These are phyloP conservation scores for Periconia sp. DNA, from an alignment of 2,329 filamentous ascomycete genomes.

Conservation along the genomic window DNA sequence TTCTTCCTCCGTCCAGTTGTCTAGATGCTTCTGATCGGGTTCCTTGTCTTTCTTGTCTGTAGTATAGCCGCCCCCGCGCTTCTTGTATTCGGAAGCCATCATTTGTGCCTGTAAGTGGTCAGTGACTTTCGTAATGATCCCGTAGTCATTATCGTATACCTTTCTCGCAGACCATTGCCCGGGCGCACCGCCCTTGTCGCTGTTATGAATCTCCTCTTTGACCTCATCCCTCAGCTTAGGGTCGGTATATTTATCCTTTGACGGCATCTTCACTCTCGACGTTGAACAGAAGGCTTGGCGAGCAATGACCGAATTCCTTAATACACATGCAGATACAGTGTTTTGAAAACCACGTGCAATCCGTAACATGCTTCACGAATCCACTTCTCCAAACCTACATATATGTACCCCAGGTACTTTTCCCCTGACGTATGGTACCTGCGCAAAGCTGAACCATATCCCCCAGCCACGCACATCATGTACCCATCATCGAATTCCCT, in stretches of 20 bases:
- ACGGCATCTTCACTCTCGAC: conserved; percentile 43
- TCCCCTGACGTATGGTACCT: too few species aligned
- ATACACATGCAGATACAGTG: too few species aligned
- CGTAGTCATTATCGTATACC: conserved; percentile 29
- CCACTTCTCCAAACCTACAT: too few species aligned
- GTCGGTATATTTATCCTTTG: conserved; percentile 56
- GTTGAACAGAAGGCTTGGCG: neutral
- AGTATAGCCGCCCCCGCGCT: conserved; percentile 54
- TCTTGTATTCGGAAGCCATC: conserved; percentile 56
- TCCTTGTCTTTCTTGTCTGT: conserved; percentile 53
- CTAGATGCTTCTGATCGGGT: conserved; percentile 52
- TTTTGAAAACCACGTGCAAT: too few species aligned
- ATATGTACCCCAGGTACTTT: too few species aligned
- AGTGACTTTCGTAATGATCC: neutral
- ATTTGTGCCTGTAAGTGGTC: conserved; percentile 48
- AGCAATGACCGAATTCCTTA: too few species aligned
- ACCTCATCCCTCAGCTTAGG: conserved; percentile 54
- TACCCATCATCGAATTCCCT: too few species aligned
- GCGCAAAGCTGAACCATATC: too few species aligned
- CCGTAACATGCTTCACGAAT: too few species aligned
- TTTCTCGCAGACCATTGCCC: conserved; percentile 59
- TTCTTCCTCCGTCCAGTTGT: conserved; percentile 56
- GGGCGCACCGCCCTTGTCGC: conserved; percentile 55
- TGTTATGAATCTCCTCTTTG: conserved; percentile 54
- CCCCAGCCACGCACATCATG: too few species aligned